These are phyloP conservation scores for Dioscorea alata DNA, from an alignment of 106 monocot species.

Conservation along the genomic window DNA sequence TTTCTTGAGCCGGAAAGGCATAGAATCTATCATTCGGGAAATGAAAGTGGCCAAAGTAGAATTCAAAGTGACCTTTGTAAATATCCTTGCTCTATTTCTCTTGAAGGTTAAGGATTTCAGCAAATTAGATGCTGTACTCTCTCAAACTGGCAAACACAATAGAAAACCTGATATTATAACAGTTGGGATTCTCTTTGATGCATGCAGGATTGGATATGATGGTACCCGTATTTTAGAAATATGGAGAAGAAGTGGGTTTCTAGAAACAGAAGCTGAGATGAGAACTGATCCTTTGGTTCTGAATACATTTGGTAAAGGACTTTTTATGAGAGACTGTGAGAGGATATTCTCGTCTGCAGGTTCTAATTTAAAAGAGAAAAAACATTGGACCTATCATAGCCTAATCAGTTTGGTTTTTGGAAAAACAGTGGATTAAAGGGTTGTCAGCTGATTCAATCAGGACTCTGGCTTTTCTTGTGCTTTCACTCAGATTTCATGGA, in stretches of 20 bases:
- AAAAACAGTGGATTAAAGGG: neutral
- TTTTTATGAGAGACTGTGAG: slow-evolving; percentile 55
- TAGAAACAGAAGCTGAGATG: slow-evolving; percentile 46
- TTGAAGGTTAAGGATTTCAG: slow-evolving; percentile 64
- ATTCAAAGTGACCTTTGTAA: slow-evolving; percentile 32
- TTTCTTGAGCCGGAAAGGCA: slow-evolving; percentile 48
- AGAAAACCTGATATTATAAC: slow-evolving; percentile 64
- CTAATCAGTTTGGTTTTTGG: slow-evolving; percentile 45
- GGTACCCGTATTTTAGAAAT: slow-evolving; percentile 37
- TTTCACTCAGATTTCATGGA: no score
- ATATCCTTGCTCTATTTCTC: slow-evolving; percentile 62
- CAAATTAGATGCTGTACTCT: slow-evolving; percentile 36
- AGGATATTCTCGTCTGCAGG: slow-evolving; percentile 25
- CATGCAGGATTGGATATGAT: slow-evolving; percentile 46
- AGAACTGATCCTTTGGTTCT: slow-evolving; percentile 54
- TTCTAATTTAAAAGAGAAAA: slow-evolving; percentile 27
- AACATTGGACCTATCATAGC: slow-evolving; percentile 54
- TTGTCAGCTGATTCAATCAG: no score
- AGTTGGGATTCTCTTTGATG: slow-evolving; percentile 62
- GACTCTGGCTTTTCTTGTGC: no score
- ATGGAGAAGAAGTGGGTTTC: slow-evolving; percentile 43
- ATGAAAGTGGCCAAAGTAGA: slow-evolving; percentile 46
- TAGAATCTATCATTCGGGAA: slow-evolving; percentile 51
- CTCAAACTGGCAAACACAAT: slow-evolving; percentile 10
- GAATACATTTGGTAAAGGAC: slow-evolving; percentile 59